Base-by-base conservation (phyloP, 176 grass and related monocot genomes). In the Alloteropsis semialata region DNA sequence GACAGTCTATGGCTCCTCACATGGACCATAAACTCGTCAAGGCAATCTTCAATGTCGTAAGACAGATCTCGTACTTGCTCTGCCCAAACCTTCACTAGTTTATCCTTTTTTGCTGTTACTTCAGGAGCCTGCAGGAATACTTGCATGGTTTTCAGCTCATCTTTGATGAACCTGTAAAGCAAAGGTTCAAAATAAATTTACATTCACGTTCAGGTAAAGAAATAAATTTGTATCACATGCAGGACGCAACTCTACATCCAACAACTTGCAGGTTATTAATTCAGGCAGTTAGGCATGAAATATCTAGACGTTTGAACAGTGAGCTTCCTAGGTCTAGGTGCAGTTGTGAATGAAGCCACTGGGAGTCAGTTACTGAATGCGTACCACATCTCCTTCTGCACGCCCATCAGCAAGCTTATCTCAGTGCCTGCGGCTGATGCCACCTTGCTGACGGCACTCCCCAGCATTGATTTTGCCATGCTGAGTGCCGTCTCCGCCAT, bases 11-110 rank as follows among this genome's bases (percentile, higher is more conserved):
- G 14, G 19, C 54, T 37, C 17, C 64, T 16, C 1, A 87, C 33
- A 48, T 87, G 85, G 1, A 67, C n/a, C 29, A 24, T 28, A 11
- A 87, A 75, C 32, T 82, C 57, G 10, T 27, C 58, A 5, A 87
- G 64, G 25, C 76, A 86, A 73, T 80, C 76, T 39, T 62, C 28
- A 5, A 62, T 62, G 59, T 62, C 59, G 2, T 62, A 62, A 1
- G 28, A 4, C 2, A 62, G 59, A 62, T 62, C 59, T 30, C 28
- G 13, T 1, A 62, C 59, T 62, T 62, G 59, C 13, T 62, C 28
- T 0, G 15, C 59, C 59, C 13, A 32, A 3, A 62, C 59, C 12
- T 62, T 62, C 13, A 30, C 5, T 4, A 62, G 17, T 33, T 3
- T 32, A 33, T 62, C 59, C 33, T 5, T 28, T 62, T n/a, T n/a